Conservation (phyloP, 768 basidiomycete genomes). For the Suillus cothurnatus region DNA sequence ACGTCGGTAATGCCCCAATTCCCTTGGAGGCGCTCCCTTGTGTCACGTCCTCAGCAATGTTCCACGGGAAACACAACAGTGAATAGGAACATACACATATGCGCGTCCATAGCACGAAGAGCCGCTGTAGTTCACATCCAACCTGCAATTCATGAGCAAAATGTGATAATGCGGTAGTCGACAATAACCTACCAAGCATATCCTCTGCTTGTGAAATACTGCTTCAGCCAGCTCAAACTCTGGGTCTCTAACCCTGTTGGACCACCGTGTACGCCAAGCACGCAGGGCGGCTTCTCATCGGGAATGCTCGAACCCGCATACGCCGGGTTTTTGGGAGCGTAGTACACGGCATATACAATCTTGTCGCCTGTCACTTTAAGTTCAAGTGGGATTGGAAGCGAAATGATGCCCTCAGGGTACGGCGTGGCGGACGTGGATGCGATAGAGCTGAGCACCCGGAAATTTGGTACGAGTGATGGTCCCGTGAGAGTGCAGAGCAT, state of each 20-base stretch:
- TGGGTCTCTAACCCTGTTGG: slow-evolving; percentile 55
- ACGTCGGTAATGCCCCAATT: slow-evolving; percentile 77
- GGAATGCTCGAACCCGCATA: slow-evolving; percentile 46
- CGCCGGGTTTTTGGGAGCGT: slow-evolving; percentile 60
- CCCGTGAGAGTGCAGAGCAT: slow-evolving; percentile 10
- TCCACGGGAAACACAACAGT: not conserved
- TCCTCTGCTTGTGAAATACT: slow-evolving; percentile 69
- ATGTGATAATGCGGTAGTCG: not conserved
- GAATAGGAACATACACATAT: slow-evolving; percentile 46
- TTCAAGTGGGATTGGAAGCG: slow-evolving; percentile 11
- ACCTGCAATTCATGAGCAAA: slow-evolving; percentile 44
- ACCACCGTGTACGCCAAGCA: slow-evolving; percentile 69
- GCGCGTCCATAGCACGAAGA: slow-evolving; percentile 70
- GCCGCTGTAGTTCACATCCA: slow-evolving; percentile 78
- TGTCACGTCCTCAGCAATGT: slow-evolving; percentile 15
- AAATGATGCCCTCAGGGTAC: slow-evolving; percentile 24
- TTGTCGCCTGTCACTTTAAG: slow-evolving; percentile 21
- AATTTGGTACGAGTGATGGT: slow-evolving; percentile 5
- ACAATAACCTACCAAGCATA: slow-evolving; percentile 59
- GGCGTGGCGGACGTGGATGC: slow-evolving; percentile 2
- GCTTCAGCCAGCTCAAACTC: slow-evolving; percentile 51
- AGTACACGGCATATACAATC: slow-evolving; percentile 59
- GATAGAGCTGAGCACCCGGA: slow-evolving; percentile 13
- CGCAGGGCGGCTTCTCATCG: slow-evolving; percentile 64
- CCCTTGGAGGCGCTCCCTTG: slow-evolving; percentile 52